Conservation (phyloP, 1,139 yeast genomes). For the Zygoascus meyerae region DNA sequence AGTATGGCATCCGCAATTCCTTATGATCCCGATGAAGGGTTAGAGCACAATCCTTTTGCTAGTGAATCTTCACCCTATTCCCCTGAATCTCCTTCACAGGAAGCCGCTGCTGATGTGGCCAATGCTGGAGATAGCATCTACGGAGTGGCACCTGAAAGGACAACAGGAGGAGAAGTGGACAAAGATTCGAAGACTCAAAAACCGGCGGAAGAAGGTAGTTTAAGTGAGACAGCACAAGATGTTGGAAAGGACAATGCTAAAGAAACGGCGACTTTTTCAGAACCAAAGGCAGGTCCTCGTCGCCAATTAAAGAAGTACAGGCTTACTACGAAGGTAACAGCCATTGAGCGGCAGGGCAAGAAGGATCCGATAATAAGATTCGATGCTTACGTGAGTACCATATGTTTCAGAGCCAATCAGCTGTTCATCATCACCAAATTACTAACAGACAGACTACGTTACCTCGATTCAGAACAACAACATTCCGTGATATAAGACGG, state of each 20-base stretch:
- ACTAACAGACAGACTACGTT: constrained; percentile 30
- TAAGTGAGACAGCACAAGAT: neutral
- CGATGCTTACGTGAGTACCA: constrained; percentile 37
- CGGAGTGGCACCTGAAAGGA: constrained; percentile 4
- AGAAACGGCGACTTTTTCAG: constrained; percentile 6
- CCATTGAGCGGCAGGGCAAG: constrained; percentile 44
- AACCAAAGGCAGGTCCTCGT: constrained; percentile 9
- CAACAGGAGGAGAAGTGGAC: neutral
- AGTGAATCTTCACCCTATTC: constrained; percentile 16
- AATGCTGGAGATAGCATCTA: constrained; percentile 6
- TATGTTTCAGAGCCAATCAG: neutral
- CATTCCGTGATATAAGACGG: constrained; percentile 71
- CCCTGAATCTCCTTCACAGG: neutral
- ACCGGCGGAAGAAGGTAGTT: constrained; percentile 1
- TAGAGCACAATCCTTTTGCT: constrained; percentile 28
- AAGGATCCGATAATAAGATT: constrained; percentile 47
- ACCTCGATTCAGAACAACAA: constrained; percentile 67
- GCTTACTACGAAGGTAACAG: constrained; percentile 39
- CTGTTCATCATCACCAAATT: neutral
- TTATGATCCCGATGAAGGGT: constrained; percentile 27
- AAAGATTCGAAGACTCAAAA: neutral
- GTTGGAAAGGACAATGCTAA: constrained; percentile 1
- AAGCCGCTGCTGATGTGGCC: constrained; percentile 1
- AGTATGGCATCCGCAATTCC: constrained; percentile 28
- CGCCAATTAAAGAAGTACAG: constrained; percentile 27